Base-by-base conservation (phyloP, 2,329 filamentous ascomycete genomes). In the Neofusicoccum umdonicola region DNA sequence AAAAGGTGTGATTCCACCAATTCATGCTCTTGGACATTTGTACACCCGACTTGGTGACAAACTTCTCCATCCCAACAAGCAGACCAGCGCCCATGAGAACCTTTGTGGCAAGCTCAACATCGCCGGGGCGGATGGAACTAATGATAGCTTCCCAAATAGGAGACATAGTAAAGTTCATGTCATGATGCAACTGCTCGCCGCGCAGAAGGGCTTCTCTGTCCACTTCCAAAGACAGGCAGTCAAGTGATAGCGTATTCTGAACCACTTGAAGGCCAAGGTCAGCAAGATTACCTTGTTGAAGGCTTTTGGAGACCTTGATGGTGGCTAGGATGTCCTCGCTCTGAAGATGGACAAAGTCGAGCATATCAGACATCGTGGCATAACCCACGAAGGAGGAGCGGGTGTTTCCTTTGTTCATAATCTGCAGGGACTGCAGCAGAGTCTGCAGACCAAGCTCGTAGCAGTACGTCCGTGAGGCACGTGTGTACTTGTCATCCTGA, bases 131-230 rank as follows among this genome's bases (percentile, higher is more conserved):
- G 56, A 95, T 83, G 31, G 88, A 85, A 57, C 88, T 84, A 52
- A 91, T 82, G 52, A 93, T 89, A 1, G 87, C 84, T 67, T 92
- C 90, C 90, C 93, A 97, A 47, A 97, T 86, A 15, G 87, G 84
- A 15, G 89, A 83, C 0, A 92, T 94, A 64, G 91, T 85, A 17
- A 89, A 87, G 68, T 87, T 86, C 47, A 90, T 76, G 65, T 90
- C 85, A 69, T 88, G 84, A 57, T 90, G 89, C 19, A 92, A 83
- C 48, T 84, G 81, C 48, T 83, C 83, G 19, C 84, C 83, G 8
- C 83, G 81, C 19, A 86, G 82, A 62, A 96, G 85, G 5, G 88
- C 84, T 64, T 86, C 84, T 71, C 87, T 90, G 73, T 93, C 90
- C 60, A 87, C 85, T 56, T 84, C 84, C 4, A 92, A 82, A 35